Evolutionary conservation across 2,329 filamentous ascomycete species (phyloP), one percentile per base, ranked within the genome.

Genomic region (Rugonectria rugulosa): DNA sequence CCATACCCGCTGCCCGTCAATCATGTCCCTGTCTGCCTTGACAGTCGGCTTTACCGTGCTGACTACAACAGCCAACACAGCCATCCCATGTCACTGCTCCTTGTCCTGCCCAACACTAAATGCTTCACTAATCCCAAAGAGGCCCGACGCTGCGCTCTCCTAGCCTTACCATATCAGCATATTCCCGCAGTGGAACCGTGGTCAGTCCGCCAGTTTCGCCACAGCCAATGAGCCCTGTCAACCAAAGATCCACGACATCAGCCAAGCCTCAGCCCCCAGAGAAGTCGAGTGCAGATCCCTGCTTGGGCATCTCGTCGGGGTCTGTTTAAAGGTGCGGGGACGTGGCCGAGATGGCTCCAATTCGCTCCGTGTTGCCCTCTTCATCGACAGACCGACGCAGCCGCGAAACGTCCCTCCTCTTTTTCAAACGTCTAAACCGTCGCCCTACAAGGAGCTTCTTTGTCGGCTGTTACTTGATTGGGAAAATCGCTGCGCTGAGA

Each of bases 401-500:
- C 11, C 11, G 37, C 5, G 12, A 40, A 10, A 23, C 32, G 32
- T 19, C 19, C 24, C 37, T 23, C 36, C 40, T 23, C 37, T n/a
- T 17, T 29, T 29, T 47, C 23, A 24, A 20, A 29, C 27, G 15
- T 48, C n/a, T 52, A 48, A 24, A 5, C 32, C 43, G 43, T 40
- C 32, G 36, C 29, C 45, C 37, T n/a, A n/a, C n/a, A n/a, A n/a
- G n/a, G n/a, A n/a, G n/a, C n/a, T n/a, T n/a, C n/a, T n/a, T n/a
- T n/a, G n/a, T 49, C 49, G n/a, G 24, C 15, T 9, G 64, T 54
- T 42, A 57, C 62, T 62, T 4, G 17, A 52, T 66, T 56, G 3
- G 65, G 66, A 43, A 48, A 61, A 41, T 67, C 56, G 47, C 14
- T 29, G 62, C 66, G 65, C 57, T 64, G 23, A 15, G 36, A n/a